Percentiles rank a stretch among this genome's conserved stretches.
Conservation (phyloP, 1,284 basidiomycete genomes). For the Cystobasidium sp. region DNA sequence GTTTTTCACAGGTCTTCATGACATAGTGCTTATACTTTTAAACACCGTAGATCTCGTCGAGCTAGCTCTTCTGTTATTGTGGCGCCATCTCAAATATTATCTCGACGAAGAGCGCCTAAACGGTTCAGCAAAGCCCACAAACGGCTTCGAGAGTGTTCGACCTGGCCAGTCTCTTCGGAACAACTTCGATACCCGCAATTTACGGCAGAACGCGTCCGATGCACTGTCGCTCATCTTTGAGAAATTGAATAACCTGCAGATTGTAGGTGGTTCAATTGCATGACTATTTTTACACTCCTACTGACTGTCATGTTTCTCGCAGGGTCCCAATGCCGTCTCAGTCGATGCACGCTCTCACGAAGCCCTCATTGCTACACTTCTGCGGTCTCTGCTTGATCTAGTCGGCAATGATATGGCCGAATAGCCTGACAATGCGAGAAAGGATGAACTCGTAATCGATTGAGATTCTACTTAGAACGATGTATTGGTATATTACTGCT, state of each 20-base stretch:
- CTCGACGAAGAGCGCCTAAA: slow-evolving; percentile 53
- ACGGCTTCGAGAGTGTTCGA: slow-evolving; percentile 34
- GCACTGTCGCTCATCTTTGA: slow-evolving; percentile 37
- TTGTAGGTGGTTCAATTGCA: slow-evolving; percentile 20
- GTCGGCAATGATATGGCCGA: slow-evolving; percentile 4
- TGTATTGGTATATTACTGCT: neutral
- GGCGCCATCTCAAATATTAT: slow-evolving; percentile 75
- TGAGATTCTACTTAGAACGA: neutral
- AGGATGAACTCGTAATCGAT: neutral
- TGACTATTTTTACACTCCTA: slow-evolving; percentile 12
- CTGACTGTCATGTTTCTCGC: neutral
- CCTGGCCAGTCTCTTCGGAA: slow-evolving; percentile 19
- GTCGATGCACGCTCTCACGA: slow-evolving; percentile 38
- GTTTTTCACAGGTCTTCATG: slow-evolving; percentile 18
- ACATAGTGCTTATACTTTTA: neutral
- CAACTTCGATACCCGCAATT: slow-evolving; percentile 7
- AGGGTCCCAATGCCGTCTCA: slow-evolving; percentile 6
- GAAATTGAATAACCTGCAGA: slow-evolving; percentile 35
- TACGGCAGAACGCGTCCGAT: slow-evolving; percentile 12
- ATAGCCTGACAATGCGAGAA: too few species aligned
- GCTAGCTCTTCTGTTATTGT: slow-evolving; percentile 79
- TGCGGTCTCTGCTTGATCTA: slow-evolving; percentile 33
- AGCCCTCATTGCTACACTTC: slow-evolving; percentile 31
- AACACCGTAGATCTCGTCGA: slow-evolving; percentile 69
- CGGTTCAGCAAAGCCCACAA: slow-evolving; percentile 28